phyloP scores from a whole-genome alignment of 495 filamentous ascomycete genomes.

The Cercophora samala region DNA sequence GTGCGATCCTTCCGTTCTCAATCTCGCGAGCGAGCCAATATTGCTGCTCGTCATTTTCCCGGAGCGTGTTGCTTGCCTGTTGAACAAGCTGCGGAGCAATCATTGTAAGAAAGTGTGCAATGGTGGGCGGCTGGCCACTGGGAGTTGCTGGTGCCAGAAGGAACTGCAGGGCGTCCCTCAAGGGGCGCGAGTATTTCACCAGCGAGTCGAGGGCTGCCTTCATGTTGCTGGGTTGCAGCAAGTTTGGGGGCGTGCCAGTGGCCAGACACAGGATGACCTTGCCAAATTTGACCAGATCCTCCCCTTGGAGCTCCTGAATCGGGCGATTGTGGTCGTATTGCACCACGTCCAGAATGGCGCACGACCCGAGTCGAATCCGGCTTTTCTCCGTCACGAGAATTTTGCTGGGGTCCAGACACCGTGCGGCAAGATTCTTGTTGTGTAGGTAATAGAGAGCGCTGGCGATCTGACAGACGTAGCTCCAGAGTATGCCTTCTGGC shows the following conservation, averaged over 20 bases:
- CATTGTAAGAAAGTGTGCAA: constrained; percentile 71
- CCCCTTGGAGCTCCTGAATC: constrained; percentile 73
- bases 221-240: constrained; percentile 50
- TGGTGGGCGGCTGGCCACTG: constrained; percentile 53
- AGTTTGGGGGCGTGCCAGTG: constrained; percentile 54
- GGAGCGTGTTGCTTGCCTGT: constrained; percentile 69
- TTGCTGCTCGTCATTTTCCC: constrained; percentile 61
- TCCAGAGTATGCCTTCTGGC: constrained; percentile 80
- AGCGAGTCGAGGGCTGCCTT: constrained; percentile 67
- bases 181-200: constrained; percentile 63
- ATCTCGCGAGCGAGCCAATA: constrained; percentile 70
- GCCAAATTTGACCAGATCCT: constrained; percentile 85
- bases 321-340: constrained; percentile 65
- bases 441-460: constrained; percentile 86
- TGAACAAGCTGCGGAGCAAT: constrained; percentile 70
- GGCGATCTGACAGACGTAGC: constrained; percentile 89
- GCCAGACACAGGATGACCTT: constrained; percentile 76
- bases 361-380: constrained; percentile 84
- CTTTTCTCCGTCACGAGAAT: constrained; percentile 78
- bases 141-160: constrained; percentile 58
- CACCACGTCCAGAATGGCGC: constrained; percentile 82
- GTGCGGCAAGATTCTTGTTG: constrained; percentile 71
- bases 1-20: constrained; percentile 84
- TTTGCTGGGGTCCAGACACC: constrained; percentile 79
- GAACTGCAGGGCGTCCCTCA: constrained; percentile 75